Conservation (phyloP, 108 stramenopile genomes). For the Cyclotella cryptica region DNA sequence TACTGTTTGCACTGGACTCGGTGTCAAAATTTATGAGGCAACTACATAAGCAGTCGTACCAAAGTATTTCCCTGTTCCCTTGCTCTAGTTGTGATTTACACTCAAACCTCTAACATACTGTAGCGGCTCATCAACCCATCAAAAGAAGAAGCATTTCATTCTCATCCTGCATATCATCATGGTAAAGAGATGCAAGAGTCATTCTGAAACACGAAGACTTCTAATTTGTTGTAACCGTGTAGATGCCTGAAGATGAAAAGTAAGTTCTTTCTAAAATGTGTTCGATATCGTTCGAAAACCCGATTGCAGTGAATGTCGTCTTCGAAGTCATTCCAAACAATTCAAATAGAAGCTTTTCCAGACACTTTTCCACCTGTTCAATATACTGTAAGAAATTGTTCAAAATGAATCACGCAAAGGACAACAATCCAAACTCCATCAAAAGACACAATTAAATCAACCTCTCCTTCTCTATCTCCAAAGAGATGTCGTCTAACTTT, state of each 20-base stretch:
- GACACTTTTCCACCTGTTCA: background rate
- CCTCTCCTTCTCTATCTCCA: slow-evolving; percentile 45
- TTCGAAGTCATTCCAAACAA: slow-evolving; percentile 4
- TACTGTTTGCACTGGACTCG: too few species aligned
- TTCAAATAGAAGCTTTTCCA: background rate
- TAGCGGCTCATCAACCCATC: too few species aligned
- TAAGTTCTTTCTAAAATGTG: background rate
- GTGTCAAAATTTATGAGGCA: too few species aligned
- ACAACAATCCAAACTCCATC: background rate
- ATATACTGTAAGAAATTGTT: background rate
- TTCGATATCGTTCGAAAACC: slow-evolving; percentile 6
- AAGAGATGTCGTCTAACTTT: slow-evolving; percentile 78
- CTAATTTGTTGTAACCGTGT: background rate
- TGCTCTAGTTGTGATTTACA: too few species aligned
- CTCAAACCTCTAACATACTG: too few species aligned
- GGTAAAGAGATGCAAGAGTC: slow-evolving; percentile 28
- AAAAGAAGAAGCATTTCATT: slow-evolving; percentile 11
- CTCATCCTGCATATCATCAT: slow-evolving; percentile 26
- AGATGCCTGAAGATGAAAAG: background rate
- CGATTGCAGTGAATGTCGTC: background rate
- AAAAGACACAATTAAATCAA: background rate
- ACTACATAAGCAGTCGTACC: too few species aligned
- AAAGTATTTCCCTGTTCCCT: too few species aligned
- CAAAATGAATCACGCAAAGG: background rate
- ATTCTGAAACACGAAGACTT: slow-evolving; percentile 17